phyloP scores from a whole-genome alignment of 805 yeast species.

The Metschnikowia shivogae region DNA sequence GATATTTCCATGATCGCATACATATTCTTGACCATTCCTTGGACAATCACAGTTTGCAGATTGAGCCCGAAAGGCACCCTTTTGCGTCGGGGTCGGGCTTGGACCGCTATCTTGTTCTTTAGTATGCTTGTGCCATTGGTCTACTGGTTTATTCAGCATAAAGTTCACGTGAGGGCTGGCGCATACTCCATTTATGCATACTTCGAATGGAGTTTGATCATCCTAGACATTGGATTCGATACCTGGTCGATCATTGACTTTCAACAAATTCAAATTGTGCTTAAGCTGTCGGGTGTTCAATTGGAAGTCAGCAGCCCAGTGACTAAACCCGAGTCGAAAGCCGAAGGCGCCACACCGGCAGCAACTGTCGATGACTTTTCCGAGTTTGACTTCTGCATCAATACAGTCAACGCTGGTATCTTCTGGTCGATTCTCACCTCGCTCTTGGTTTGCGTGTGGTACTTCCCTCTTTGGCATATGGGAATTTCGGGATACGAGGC shows the following conservation, averaged over 20 bases:
- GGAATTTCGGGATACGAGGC: conserved; percentile 95
- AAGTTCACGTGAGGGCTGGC: conserved; percentile 82
- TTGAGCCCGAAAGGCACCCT: conserved; percentile 43
- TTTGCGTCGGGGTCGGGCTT: conserved; percentile 48
- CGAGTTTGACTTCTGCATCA: conserved; percentile 36
- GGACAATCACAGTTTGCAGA: conserved; percentile 65
- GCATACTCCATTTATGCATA: conserved; percentile 94
- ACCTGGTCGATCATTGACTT: conserved; percentile 74
- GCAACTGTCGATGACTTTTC: conserved; percentile 28
- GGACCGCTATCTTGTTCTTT: conserved; percentile 61
- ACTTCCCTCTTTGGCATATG: conserved; percentile 97
- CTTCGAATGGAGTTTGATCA: conserved; percentile 87
- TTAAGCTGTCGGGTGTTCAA: conserved; percentile 6
- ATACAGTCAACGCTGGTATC: conserved; percentile 61
- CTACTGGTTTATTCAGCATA: conserved; percentile 89
- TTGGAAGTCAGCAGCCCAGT: neutral
- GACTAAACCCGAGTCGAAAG: neutral
- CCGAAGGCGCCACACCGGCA: conserved; percentile 1
- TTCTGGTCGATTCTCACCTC: conserved; percentile 86
- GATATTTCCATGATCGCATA: conserved; percentile 93
- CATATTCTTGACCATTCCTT: conserved; percentile 84
- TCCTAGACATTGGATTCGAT: conserved; percentile 83
- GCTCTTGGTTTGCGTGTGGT: conserved; percentile 85
- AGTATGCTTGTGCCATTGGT: conserved; percentile 73
- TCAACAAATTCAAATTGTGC: conserved; percentile 47